Conservation (phyloP, 2,329 filamentous ascomycete genomes). For the Colletotrichum siamense region DNA sequence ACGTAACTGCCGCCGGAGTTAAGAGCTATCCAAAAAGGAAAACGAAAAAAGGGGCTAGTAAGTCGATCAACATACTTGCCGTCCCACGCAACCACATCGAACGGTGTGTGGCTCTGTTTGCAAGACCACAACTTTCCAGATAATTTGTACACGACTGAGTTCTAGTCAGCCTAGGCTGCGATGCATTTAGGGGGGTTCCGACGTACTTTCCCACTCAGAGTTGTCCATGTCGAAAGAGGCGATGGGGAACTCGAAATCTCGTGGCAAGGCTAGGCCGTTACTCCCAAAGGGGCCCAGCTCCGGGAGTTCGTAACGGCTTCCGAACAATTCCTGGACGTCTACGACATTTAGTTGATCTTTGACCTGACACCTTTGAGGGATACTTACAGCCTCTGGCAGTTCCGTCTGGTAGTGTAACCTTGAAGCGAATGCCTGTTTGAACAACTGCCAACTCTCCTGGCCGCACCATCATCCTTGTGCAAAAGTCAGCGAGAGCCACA, state of each 20-base stretch:
- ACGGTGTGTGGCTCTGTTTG: slow-evolving; percentile 66
- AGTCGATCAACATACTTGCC: slow-evolving; percentile 60
- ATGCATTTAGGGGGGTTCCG: neutral
- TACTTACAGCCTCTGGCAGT: slow-evolving; percentile 58
- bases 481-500: neutral
- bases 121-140: slow-evolving; percentile 63
- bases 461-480: slow-evolving; percentile 49
- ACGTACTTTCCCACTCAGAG: slow-evolving; percentile 25
- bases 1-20: slow-evolving; percentile 18
- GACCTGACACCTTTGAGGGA: neutral
- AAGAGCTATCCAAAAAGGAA: neutral
- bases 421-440: slow-evolving; percentile 67
- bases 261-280: slow-evolving; percentile 66
- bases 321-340: slow-evolving; percentile 68
- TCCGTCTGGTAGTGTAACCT: slow-evolving; percentile 59
- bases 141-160: slow-evolving; percentile 60
- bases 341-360: slow-evolving; percentile 3
- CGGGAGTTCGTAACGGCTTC: slow-evolving; percentile 66
- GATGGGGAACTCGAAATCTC: slow-evolving; percentile 68
- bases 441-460: slow-evolving; percentile 71
- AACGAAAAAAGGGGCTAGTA: slow-evolving; percentile 28
- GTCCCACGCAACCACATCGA: slow-evolving; percentile 72
- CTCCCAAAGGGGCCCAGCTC: slow-evolving; percentile 70
- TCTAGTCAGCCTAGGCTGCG: neutral
- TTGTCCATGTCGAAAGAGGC: slow-evolving; percentile 51